These are phyloP conservation scores for Neoascochyta sp. DNA, from an alignment of 2,329 filamentous ascomycete genomes.

Conservation along the genomic window DNA sequence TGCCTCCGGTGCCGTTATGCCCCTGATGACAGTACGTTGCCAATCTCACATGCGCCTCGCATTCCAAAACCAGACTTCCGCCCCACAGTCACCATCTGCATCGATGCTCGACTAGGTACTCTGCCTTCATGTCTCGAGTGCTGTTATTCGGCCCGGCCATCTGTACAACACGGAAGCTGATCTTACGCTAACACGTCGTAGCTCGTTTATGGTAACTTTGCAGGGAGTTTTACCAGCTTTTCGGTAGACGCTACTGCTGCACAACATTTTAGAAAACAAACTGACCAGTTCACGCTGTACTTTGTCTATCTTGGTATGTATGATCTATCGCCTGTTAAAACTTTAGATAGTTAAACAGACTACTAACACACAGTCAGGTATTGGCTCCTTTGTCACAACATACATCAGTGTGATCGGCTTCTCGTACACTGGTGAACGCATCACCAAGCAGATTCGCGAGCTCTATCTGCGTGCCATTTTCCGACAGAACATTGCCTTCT, in stretches of 20 bases:
- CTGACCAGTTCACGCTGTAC: constrained; percentile 33
- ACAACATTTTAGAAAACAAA: constrained; percentile 27
- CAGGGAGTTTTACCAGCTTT: constrained; percentile 37
- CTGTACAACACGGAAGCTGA: background rate
- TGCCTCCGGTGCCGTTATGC: constrained; percentile 68
- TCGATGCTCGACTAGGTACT: background rate
- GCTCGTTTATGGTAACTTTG: constrained; percentile 41
- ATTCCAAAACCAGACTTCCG: too few relatives aligned
- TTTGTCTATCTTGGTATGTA: constrained; percentile 39
- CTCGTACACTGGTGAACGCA: constrained; percentile 61
- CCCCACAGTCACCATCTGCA: too few relatives aligned
- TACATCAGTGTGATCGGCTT: constrained; percentile 75
- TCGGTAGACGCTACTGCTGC: constrained; percentile 28
- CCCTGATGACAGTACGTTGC: constrained; percentile 62
- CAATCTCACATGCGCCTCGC: too few relatives aligned
- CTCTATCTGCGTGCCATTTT: constrained; percentile 63
- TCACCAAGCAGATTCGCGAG: constrained; percentile 44
- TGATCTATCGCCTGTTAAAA: constrained; percentile 32
- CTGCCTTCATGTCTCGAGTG: too few relatives aligned
- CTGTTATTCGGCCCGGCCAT: too few relatives aligned
- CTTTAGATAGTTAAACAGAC: background rate
- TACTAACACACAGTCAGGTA: constrained; percentile 16
- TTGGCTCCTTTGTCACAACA: constrained; percentile 62
- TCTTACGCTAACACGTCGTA: constrained; percentile 3
- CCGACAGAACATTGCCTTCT: constrained; percentile 42